phyloP scores from a whole-genome alignment of 1,284 basidiomycete species.

The Irpex rosettiformis region DNA sequence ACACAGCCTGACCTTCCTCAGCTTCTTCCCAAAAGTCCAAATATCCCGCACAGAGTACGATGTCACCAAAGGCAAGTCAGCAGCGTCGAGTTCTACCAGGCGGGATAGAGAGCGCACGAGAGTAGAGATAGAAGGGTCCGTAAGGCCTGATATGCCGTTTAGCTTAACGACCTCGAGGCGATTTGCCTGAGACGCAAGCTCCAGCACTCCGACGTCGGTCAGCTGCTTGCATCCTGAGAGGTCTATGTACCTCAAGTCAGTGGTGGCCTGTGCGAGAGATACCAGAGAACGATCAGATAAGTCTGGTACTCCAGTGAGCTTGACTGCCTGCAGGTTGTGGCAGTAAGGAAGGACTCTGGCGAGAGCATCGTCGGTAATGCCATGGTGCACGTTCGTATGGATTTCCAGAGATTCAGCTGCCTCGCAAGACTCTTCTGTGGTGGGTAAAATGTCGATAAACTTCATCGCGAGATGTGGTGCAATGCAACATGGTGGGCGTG shows the following conservation, averaged over 20 bases:
- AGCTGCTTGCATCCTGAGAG: conserved; percentile 74
- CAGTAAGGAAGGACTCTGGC: conserved; percentile 58
- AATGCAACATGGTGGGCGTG: background rate
- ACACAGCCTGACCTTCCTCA: conserved; percentile 75
- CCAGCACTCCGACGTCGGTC: conserved; percentile 72
- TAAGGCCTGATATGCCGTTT: conserved; percentile 64
- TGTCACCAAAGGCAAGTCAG: conserved; percentile 69
- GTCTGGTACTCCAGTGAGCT: conserved; percentile 65
- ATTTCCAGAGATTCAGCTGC: conserved; percentile 55
- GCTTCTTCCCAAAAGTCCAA: conserved; percentile 75
- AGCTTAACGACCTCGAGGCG: conserved; percentile 74
- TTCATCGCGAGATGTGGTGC: conserved; percentile 19
- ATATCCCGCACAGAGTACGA: conserved; percentile 73
- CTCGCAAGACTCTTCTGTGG: conserved; percentile 47
- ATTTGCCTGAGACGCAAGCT: conserved; percentile 64
- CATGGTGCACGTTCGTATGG: conserved; percentile 25
- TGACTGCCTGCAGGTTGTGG: conserved; percentile 70
- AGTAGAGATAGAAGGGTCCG: conserved; percentile 70
- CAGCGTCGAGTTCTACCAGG: conserved; percentile 82
- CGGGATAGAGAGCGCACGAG: conserved; percentile 75
- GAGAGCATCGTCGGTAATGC: conserved; percentile 65
- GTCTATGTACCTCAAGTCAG: conserved; percentile 74
- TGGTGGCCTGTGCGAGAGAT: conserved; percentile 59
- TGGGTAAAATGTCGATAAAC: conserved; percentile 27
- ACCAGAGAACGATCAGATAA: conserved; percentile 70